Base-by-base conservation (phyloP, 306 rosid species). In the Cicer judaicum region DNA sequence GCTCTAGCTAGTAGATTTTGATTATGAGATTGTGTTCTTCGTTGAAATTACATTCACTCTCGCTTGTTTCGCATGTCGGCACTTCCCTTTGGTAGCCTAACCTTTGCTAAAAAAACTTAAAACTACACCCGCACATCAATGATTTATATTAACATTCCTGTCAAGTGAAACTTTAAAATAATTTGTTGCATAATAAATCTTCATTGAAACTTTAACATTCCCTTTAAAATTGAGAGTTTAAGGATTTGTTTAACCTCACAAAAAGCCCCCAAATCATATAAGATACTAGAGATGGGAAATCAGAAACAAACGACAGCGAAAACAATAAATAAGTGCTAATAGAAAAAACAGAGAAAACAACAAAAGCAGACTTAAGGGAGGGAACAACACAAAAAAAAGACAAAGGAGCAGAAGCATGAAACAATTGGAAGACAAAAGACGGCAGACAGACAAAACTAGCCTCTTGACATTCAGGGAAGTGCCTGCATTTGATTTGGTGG, bases 341-440 rank as follows among this genome's bases (percentile, higher is more conserved):
- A 18, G 60, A 54, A 54, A 54, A 8, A 29, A 53, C 34, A 53
- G 8, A 49, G 19, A 54, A 8, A 29, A 16, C 34, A 53, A 7
- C n/a, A 49, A 14, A 49, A 7, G 61, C 5, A 18, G 13, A 19
- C 61, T 55, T 55, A 55, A 8, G 19, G 9, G 43, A 59, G 18
- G 18, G 11, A 61, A 12, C 66, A 38, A 40, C 67, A 39, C 47
- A 61, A 3, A 14, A 38, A 61, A 61, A 62, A 36, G 47, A 36
- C 67, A 61, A n/a, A 61, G 12, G 21, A 61, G 38, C 46, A 34
- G 7, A 62, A 11, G 7, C 18, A 7, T 61, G 46, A 61, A 60
- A 60, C 5, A 36, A 40, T 62, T 62, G 8, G 68, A 40, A 61
- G 44, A 61, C 67, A 61, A n/a, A 39, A 38, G 46, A 62, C 68